Evolutionary conservation across 148 eudicot genomes (phyloP), one percentile per base, ranked within the genome.

Genomic region (Mesembryanthemum crystallinum): DNA sequence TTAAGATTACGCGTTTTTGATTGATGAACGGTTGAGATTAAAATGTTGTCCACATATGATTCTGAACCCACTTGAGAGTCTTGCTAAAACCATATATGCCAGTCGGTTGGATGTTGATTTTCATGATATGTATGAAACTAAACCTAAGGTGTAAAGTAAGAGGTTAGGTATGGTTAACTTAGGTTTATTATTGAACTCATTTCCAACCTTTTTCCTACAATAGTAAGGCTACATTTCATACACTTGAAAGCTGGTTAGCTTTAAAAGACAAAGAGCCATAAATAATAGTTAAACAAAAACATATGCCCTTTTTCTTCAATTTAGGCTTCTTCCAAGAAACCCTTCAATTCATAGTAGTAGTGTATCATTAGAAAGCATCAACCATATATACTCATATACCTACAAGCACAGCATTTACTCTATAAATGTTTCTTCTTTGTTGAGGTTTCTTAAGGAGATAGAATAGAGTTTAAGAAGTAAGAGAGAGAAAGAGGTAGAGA

Each of bases 141-240:
- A 69, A 45, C 51, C 63, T 35, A 69, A 49, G 49, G 30, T 74
- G 78, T 74, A 54, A 76, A 62, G 55, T 20, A 80, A 65, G 76
- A 70, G 66, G 79, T 71, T 61, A 72, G 78, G 61, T 49, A 18
- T 64, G n/a, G 5, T 45, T 58, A 76, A 76, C 76, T 66, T 42
- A 13, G 64, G 76, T 76, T 76, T 57, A 33, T 76, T 43, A 33
- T 65, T 58, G 27, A 25, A 80, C 76, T 76, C 67, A 71, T 65
- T 66, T n/a, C 68, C 72, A 39, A 75, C 60, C 32, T 70, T 61
- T 76, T 76, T 58, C 83, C 61, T 32, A 57, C 0, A 71, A 65
- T 81, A 72, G 83, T 24, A 81, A 76, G 69, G 11, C 72, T 69
- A 76, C 55, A 80, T 57, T 76, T 64, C 79, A 80, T 52, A 71